Evolutionary conservation across 2,329 filamentous ascomycete species (phyloP).

Genomic region (Clonostachys rosea): DNA sequence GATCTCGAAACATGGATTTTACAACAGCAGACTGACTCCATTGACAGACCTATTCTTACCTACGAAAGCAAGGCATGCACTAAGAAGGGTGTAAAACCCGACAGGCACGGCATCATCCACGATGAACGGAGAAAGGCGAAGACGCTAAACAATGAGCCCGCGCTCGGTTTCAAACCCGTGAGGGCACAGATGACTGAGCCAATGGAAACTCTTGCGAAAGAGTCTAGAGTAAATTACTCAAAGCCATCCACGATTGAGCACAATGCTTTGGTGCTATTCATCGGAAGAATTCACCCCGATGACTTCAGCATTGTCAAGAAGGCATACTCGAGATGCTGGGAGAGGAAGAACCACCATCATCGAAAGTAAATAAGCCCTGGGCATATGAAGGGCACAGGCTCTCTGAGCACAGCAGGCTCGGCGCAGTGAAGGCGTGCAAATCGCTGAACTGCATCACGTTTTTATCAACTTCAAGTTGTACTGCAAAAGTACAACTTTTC

Average conservation of each 20-base stretch:
- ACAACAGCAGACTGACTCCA: constrained; percentile 1
- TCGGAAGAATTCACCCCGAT: constrained; percentile 35
- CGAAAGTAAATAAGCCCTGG: background rate
- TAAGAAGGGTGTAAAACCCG: constrained; percentile 46
- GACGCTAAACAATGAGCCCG: constrained; percentile 33
- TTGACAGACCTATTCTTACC: constrained; percentile 46
- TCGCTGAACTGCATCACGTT: too few species aligned
- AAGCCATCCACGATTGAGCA: constrained; percentile 53
- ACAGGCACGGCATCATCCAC: constrained; percentile 49
- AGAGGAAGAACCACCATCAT: background rate
- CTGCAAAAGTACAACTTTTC: too few species aligned
- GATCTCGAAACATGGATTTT: background rate
- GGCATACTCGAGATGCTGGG: constrained; percentile 2
- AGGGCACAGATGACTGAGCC: constrained; percentile 33
- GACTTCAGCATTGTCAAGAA: constrained; percentile 40
- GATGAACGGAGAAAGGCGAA: constrained; percentile 22
- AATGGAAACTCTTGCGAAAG: constrained; percentile 37
- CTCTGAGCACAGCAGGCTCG: too few species aligned
- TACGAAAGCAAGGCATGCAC: constrained; percentile 47
- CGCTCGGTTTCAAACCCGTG: constrained; percentile 42
- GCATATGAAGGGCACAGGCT: too few species aligned
- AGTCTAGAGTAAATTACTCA: constrained; percentile 54
- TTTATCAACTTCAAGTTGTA: too few species aligned
- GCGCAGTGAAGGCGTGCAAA: too few species aligned
- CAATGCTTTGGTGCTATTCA: constrained; percentile 52